Evolutionary conservation across 345 rosid species (phyloP), one percentile per base, ranked within the genome.

Genomic region (Hibiscus syriacus): DNA sequence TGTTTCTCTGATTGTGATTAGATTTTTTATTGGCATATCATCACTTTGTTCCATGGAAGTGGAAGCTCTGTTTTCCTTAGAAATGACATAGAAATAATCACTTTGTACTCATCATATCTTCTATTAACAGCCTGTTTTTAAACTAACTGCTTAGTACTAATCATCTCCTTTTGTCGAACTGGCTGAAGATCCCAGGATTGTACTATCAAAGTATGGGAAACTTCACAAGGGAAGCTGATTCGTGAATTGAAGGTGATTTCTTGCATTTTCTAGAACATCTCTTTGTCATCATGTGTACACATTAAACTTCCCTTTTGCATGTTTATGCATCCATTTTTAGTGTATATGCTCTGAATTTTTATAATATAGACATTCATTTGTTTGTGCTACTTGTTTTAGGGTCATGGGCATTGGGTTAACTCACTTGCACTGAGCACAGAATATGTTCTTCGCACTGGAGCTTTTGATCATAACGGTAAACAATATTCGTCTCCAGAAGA

Each of bases 141-240:
- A 13, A 62, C 34, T n/a, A 25, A 26, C 23, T 43, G 50, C 39
- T 23, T 67, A 9, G 29, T 38, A 38, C 41, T 50, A 30, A 68
- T 73, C 3, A 72, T 65, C 25, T 74, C n/a, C 63, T 23, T 39
- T 43, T 60, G 29, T 73, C 22, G 45, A 54, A 70, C 61, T 72
- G 50, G 71, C 55, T 72, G 72, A 86, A 91, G 98, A 64, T 91
- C 99, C 52, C 96, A 94, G 80, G 98, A 91, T 69, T 89, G 97
- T 77, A 86, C 92, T 27, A 88, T 94, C 66, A 94, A 94, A 87
- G 83, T 94, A 74, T 94, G 98, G 99, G 99, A 94, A 83, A 89
- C 99, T 20, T 72, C 96, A 7, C 97, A 92, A 66, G 99, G 99
- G 78, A 91, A 89, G 82, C 79, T 94, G 49, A 89, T 94, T 76